These are phyloP conservation scores for Teratosphaeria nubilosa DNA, from an alignment of 2,329 filamentous ascomycete genomes.

Conservation along the genomic window DNA sequence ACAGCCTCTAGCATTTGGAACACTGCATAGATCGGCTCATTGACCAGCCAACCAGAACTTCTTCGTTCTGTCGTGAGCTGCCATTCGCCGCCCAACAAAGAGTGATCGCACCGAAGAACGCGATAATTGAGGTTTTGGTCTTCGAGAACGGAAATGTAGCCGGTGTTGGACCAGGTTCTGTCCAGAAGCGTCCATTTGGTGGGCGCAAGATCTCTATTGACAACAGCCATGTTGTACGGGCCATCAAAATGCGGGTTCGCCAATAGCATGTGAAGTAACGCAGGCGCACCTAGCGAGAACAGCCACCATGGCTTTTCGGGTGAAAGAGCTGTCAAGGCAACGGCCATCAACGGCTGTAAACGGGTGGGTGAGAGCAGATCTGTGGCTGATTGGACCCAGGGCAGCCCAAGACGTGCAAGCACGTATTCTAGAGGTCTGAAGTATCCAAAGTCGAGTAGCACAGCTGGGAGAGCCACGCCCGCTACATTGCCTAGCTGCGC, in stretches of 20 bases:
- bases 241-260: constrained; percentile 66
- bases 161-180: constrained; percentile 75
- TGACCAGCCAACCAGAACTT: constrained; percentile 41
- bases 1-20: constrained; percentile 93
- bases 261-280: constrained; percentile 58
- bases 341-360: constrained; percentile 58
- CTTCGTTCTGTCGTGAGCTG: constrained; percentile 41
- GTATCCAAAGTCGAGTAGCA: constrained; percentile 25
- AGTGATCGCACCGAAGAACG: constrained; percentile 86
- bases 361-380: constrained; percentile 55
- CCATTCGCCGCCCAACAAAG: constrained; percentile 89
- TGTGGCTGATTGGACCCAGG: constrained; percentile 27
- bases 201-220: constrained; percentile 56
- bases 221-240: constrained; percentile 45
- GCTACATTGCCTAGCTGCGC: constrained; percentile 30
- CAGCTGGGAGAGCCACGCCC: constrained; percentile 33
- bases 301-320: constrained; percentile 50
- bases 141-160: constrained; percentile 85
- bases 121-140: constrained; percentile 61
- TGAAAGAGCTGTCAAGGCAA: constrained; percentile 53
- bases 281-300: constrained; percentile 58
- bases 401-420: constrained; percentile 1
- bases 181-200: constrained; percentile 69
- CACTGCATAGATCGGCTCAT: constrained; percentile 89
- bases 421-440: constrained; percentile 8